Base-by-base conservation (phyloP, 176 grass and related monocot species). In the Dendrocalamus sinicus region DNA sequence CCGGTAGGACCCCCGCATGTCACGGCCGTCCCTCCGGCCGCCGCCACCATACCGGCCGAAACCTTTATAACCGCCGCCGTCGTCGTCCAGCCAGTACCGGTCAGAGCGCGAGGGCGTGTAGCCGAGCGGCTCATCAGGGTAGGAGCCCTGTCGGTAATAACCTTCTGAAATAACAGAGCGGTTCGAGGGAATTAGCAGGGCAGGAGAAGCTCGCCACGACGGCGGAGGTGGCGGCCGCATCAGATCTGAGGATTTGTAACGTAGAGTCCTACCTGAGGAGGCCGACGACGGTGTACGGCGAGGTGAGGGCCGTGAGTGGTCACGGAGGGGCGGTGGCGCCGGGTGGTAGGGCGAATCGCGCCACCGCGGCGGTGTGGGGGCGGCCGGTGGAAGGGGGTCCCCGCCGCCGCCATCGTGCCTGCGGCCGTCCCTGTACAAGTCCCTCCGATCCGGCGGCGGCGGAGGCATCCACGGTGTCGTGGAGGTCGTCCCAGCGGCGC, bases 401-500 rank as follows among this genome's bases (percentile, higher is more conserved):
- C 85, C 90, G 66, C 59, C 86, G 89, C 72, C 72, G 32, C 77
- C 82, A 32, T 90, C 89, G 64, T 83, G 79, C 57, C 88, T 86
- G 69, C 93, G 93, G 69, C 86, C 88, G 75, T 95, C 90, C 85
- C 90, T 75, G 90, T 95, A 95, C 40, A 92, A 86, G 5, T 95
- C 93, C 85, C 88, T 62, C 30, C 93, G 93, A 92, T 95, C 93
- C 70, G 89, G 88, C 83, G 93, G 93, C 57, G 93, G 93, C 51
- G 90, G 90, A 55, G 90, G 85, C 93, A 95, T 95, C 89, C 89
- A 94, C 79, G 86, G 53, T 78, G 86, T 75, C 68, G 83, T 79
- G 78, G 78, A 81, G 44, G 74, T 90, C 78, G 77, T 86, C 73
- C 55, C 30, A 43, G 74, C 75, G 40, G 53, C 57, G 3, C 65